Evolutionary conservation across 176 grass and related monocot species (phyloP).

Genomic region (Typha latifolia): DNA sequence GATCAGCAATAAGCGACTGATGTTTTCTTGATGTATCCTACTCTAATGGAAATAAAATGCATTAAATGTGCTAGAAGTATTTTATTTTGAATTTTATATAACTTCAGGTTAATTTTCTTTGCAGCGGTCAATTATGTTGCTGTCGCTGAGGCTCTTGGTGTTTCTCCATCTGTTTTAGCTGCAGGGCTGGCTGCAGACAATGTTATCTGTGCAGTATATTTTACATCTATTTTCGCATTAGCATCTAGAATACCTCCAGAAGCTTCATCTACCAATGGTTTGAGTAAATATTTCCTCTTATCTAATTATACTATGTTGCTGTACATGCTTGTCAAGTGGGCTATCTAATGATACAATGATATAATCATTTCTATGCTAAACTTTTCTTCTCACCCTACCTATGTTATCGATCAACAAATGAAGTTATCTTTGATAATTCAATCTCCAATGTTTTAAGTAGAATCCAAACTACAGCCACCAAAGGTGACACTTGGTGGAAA

Average conservation of each 20-base stretch:
- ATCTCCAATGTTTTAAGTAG: no score
- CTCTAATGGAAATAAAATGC: no score
- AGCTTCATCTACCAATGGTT: slow-evolving; percentile 17
- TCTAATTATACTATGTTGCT: not conserved
- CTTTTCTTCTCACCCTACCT: not conserved
- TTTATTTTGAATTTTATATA: not conserved
- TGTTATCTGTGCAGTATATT: slow-evolving; percentile 73
- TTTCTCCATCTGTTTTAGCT: slow-evolving; percentile 54
- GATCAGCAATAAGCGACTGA: no score
- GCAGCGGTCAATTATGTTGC: slow-evolving; percentile 80
- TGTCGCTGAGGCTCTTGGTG: slow-evolving; percentile 46
- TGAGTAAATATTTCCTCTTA: slow-evolving; percentile 1
- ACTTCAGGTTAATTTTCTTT: slow-evolving; percentile 11
- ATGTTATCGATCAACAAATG: no score
- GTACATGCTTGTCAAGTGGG: not conserved
- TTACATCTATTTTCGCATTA: slow-evolving; percentile 56
- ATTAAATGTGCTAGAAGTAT: no score
- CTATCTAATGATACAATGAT: not conserved
- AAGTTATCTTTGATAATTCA: no score
- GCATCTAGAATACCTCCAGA: slow-evolving; percentile 56
- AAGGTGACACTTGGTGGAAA: no score
- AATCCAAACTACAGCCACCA: no score
- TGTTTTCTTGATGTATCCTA: no score
- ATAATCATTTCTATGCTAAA: not conserved
- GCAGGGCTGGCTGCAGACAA: slow-evolving; percentile 73